These are phyloP conservation scores for Phytophthora ramorum DNA, from an alignment of 352 stramenopile genomes.

Conservation along the genomic window DNA sequence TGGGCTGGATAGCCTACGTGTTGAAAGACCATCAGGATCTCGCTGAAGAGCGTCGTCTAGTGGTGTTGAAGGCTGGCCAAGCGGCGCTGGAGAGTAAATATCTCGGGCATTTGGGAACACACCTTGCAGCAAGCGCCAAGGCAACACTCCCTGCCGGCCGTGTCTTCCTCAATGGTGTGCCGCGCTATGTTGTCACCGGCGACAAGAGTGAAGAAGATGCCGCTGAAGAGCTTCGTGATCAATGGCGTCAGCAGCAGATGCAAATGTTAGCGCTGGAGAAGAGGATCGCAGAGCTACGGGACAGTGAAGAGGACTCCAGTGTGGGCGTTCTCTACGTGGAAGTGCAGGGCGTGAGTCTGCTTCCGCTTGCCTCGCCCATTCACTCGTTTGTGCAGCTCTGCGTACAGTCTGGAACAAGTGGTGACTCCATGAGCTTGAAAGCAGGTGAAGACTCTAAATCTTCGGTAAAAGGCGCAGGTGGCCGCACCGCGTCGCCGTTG, in stretches of 20 bases:
- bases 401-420: constrained; percentile 30
- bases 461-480: constrained; percentile 8
- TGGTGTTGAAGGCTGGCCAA: constrained; percentile 23
- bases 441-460: constrained; percentile 6
- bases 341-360: constrained; percentile 67
- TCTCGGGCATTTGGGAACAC: constrained; percentile 48
- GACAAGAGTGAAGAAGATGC: constrained; percentile 74
- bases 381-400: constrained; percentile 66
- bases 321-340: constrained; percentile 64
- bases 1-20: constrained; percentile 47
- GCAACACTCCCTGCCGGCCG: constrained; percentile 46
- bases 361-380: constrained; percentile 63
- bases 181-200: constrained; percentile 71
- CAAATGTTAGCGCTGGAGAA: constrained; percentile 47
- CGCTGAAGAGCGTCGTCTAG: constrained; percentile 35
- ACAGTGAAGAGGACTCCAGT: constrained; percentile 9
- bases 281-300: constrained; percentile 44
- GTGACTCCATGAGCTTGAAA: constrained; percentile 17
- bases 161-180: constrained; percentile 80
- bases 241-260: constrained; percentile 52
- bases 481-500: not conserved
- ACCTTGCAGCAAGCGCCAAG: constrained; percentile 31
- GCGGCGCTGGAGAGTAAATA: constrained; percentile 70
- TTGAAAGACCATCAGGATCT: constrained; percentile 51
- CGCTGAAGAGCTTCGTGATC: constrained; percentile 74